phyloP scores from a whole-genome alignment of 2,329 filamentous ascomycete genomes.

The Colletotrichum sp. region DNA sequence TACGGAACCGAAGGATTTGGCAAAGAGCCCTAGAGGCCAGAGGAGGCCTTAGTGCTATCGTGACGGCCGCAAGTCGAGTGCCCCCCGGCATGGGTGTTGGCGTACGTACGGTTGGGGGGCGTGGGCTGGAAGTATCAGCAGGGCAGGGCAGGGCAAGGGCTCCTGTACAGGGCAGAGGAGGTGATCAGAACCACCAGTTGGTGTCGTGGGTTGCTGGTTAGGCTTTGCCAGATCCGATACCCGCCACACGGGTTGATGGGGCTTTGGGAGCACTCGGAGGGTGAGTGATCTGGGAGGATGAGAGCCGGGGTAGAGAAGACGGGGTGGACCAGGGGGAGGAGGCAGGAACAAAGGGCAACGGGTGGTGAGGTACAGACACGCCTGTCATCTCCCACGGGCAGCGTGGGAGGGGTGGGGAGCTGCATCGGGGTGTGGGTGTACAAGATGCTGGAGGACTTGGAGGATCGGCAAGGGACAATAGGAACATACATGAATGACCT shows the following conservation, averaged over 20 bases:
- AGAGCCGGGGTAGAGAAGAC: neutral
- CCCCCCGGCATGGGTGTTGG: neutral
- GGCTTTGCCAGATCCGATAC: neutral
- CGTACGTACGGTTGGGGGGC: neutral
- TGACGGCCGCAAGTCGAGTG: neutral
- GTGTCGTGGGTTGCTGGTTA: neutral
- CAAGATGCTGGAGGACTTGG: neutral
- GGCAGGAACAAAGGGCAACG: neutral
- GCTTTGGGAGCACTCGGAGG: neutral
- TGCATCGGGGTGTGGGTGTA: neutral
- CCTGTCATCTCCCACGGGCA: neutral
- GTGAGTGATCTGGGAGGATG: neutral
- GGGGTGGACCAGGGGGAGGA: neutral
- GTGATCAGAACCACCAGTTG: neutral
- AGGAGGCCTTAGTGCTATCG: neutral
- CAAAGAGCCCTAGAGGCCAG: neutral
- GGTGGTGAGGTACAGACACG: neutral
- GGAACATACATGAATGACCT: neutral
- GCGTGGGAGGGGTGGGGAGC: neutral
- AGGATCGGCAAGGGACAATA: slow-evolving; percentile 1
- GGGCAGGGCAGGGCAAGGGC: neutral
- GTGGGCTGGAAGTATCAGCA: neutral
- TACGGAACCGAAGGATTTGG: neutral
- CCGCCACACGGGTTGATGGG: neutral
- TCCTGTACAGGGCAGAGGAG: neutral